Evolutionary conservation across 2,329 filamentous ascomycete genomes (phyloP).

Genomic region (Diaporthe vaccinii): DNA sequence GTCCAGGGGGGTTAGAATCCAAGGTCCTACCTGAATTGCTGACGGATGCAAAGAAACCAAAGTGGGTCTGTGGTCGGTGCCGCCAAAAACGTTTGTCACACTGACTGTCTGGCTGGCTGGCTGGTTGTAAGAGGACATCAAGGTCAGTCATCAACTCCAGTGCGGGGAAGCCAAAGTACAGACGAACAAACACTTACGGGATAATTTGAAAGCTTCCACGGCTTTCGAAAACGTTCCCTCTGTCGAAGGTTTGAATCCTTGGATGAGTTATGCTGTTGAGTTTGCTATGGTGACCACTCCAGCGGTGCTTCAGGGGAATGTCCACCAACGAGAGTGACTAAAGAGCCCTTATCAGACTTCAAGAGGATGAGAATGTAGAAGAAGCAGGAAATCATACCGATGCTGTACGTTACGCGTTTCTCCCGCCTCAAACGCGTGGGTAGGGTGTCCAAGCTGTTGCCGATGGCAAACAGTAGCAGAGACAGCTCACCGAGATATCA

Average conservation of each 20-base stretch:
- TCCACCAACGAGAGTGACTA: neutral
- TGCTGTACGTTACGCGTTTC: neutral
- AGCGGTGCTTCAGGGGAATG: neutral
- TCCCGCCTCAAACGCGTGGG: neutral
- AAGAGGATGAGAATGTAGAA: neutral
- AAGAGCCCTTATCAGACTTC: neutral
- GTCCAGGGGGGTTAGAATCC: rapidly evolving
- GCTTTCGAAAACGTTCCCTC: neutral
- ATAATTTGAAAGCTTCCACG: neutral
- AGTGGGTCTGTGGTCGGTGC: neutral
- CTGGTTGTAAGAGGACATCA: too few species aligned
- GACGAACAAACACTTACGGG: neutral
- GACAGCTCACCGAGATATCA: neutral
- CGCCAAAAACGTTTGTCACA: neutral
- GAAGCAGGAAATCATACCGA: neutral
- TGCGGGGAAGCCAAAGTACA: neutral
- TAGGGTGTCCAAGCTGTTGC: neutral
- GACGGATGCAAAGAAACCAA: neutral
- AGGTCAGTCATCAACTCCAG: neutral
- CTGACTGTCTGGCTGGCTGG: neutral
- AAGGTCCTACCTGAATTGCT: too few species aligned
- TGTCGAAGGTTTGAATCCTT: neutral
- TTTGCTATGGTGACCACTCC: neutral
- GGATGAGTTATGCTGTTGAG: neutral
- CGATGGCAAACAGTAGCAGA: neutral